Evolutionary conservation across 2,329 filamentous ascomycete genomes (phyloP).

Genomic region (Fusarium sp.): DNA sequence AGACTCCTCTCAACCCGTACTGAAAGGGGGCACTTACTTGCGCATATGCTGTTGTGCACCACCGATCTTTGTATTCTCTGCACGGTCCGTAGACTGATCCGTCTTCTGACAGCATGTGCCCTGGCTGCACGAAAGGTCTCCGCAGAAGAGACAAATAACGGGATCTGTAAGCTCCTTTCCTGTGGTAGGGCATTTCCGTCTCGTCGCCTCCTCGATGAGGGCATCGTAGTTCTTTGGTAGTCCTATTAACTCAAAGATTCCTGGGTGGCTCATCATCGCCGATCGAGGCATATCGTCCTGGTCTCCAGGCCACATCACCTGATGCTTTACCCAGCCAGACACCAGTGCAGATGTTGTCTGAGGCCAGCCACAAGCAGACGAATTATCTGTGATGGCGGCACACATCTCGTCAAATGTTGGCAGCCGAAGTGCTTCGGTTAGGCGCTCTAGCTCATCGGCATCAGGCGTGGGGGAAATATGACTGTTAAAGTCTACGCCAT

Average conservation of each 20-base stretch:
- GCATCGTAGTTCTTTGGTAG: constrained; percentile 91
- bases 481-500: constrained; percentile 85
- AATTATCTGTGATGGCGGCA: constrained; percentile 60
- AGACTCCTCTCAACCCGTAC: not conserved
- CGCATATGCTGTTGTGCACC: constrained; percentile 91
- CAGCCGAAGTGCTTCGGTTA: constrained; percentile 78
- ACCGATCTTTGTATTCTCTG: constrained; percentile 66
- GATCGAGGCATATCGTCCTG: constrained; percentile 49
- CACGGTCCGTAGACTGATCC: constrained; percentile 55
- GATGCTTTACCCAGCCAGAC: constrained; percentile 78
- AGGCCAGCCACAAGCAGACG: constrained; percentile 60
- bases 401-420: constrained; percentile 84
- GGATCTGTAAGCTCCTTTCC: constrained; percentile 93
- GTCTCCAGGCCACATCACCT: constrained; percentile 54
- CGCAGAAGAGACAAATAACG: constrained; percentile 91
- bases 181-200: constrained; percentile 83
- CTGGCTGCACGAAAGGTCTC: constrained; percentile 96
- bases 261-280: constrained; percentile 76
- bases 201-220: constrained; percentile 90
- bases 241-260: constrained; percentile 92
- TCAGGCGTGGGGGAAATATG: constrained; percentile 70
- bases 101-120: constrained; percentile 86
- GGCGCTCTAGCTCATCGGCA: constrained; percentile 80
- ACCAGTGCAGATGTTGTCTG: constrained; percentile 57
- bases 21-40: constrained; percentile 66